Conservation (phyloP, 1,284 basidiomycete species). For the Xerocomus amazonicus region DNA sequence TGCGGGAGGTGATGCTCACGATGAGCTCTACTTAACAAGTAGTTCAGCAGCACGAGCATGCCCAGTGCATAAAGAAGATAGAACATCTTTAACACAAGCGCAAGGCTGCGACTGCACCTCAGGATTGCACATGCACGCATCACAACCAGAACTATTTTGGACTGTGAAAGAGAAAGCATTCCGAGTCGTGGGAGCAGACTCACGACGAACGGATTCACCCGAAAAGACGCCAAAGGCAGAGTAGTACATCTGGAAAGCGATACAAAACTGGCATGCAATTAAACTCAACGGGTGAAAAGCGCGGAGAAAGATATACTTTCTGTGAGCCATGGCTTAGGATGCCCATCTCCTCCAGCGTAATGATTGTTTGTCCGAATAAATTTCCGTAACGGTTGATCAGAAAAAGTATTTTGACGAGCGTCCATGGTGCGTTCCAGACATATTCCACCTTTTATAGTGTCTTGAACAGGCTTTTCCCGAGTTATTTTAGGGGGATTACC, state of each 20-base stretch:
- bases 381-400: conserved; percentile 27
- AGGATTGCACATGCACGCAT: conserved; percentile 13
- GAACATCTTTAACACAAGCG: not conserved
- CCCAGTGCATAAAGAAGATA: conserved; percentile 12
- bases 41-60: conserved; percentile 3
- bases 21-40: not conserved
- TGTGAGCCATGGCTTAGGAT: conserved; percentile 15
- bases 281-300: not conserved
- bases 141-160: conserved; percentile 22
- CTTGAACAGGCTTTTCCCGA: not conserved
- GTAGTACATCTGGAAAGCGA: not conserved
- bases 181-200: conserved; percentile 3
- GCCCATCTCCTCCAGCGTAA: conserved; percentile 24
- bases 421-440: conserved; percentile 21
- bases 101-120: conserved; percentile 9
- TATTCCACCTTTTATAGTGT: conserved; percentile 9
- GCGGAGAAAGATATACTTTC: conserved; percentile 6
- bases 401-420: conserved; percentile 22
- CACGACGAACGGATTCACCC: not conserved
- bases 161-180: conserved; percentile 4
- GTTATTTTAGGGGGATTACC: not conserved
- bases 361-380: conserved; percentile 21
- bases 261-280: not conserved
- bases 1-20: conserved; percentile 6
- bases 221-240: not conserved